These are phyloP conservation scores for Diatrype stigma DNA, from an alignment of 2,329 filamentous ascomycete genomes.

Conservation along the genomic window DNA sequence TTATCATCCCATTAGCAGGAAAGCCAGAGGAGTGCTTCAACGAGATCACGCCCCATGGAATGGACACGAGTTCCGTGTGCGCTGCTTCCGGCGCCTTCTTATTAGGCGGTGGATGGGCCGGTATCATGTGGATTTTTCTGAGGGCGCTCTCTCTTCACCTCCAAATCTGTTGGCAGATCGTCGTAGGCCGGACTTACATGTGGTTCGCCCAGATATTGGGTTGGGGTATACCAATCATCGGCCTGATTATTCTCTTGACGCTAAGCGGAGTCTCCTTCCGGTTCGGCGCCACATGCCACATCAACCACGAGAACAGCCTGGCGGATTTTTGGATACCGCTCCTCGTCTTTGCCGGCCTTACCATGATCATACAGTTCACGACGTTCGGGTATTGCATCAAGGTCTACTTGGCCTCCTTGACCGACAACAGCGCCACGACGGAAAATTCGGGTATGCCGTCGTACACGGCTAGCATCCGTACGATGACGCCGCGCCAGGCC, in stretches of 20 bases:
- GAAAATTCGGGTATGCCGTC: conserved; percentile 70
- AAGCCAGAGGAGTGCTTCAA: conserved; percentile 82
- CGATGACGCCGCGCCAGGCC: conserved; percentile 78
- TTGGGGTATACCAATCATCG: conserved; percentile 77
- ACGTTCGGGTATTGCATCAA: conserved; percentile 87
- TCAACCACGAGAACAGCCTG: conserved; percentile 83
- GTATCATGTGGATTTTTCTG: conserved; percentile 86
- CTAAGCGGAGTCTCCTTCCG: conserved; percentile 92
- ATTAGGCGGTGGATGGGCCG: conserved; percentile 79
- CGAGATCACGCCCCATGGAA: conserved; percentile 87
- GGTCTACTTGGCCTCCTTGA: conserved; percentile 82
- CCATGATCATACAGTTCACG: conserved; percentile 63
- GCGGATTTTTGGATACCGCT: conserved; percentile 87
- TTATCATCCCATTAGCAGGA: conserved; percentile 80
- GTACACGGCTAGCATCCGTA: conserved; percentile 70
- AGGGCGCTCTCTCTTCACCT: conserved; percentile 88
- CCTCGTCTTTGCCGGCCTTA: conserved; percentile 59
- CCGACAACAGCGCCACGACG: conserved; percentile 67
- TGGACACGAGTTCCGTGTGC: conserved; percentile 77
- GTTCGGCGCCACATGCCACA: conserved; percentile 87
- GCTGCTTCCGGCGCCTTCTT: conserved; percentile 85
- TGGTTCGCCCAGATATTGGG: conserved; percentile 74
- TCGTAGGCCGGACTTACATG: conserved; percentile 86
- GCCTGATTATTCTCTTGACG: conserved; percentile 70
- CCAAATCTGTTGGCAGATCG: conserved; percentile 95